These are phyloP conservation scores for Leccinum olivaceopallidum DNA, from an alignment of 768 basidiomycete species.

Conservation along the genomic window DNA sequence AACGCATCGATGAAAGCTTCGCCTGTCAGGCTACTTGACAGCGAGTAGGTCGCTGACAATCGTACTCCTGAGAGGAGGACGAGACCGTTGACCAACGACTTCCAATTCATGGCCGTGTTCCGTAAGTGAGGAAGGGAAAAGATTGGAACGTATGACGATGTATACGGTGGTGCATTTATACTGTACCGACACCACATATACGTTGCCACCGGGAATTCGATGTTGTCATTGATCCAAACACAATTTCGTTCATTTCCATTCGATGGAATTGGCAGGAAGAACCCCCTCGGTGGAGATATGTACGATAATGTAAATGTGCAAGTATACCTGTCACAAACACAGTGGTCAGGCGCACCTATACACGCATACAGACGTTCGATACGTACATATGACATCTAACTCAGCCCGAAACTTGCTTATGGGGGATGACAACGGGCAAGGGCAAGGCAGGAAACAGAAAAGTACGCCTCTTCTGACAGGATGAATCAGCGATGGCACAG, in stretches of 20 bases:
- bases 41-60: constrained; percentile 46
- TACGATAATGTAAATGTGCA: neutral
- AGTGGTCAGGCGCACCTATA: neutral
- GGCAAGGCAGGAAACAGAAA: neutral
- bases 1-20: constrained; percentile 44
- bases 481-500: neutral
- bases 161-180: neutral
- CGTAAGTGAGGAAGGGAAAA: neutral
- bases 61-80: constrained; percentile 9
- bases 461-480: neutral
- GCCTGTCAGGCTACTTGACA: constrained; percentile 49
- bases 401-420: neutral
- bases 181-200: neutral
- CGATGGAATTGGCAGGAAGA: neutral
- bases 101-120: constrained; percentile 1
- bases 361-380: neutral
- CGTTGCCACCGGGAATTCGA: neutral
- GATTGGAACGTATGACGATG: neutral
- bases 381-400: neutral
- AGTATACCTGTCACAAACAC: neutral
- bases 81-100: constrained; percentile 1
- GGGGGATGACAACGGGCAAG: neutral
- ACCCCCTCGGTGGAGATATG: neutral
- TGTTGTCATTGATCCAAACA: neutral
- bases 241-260: neutral